Evolutionary conservation across 257 asterid genomes (phyloP).

Genomic region (Solanum neorickii): DNA sequence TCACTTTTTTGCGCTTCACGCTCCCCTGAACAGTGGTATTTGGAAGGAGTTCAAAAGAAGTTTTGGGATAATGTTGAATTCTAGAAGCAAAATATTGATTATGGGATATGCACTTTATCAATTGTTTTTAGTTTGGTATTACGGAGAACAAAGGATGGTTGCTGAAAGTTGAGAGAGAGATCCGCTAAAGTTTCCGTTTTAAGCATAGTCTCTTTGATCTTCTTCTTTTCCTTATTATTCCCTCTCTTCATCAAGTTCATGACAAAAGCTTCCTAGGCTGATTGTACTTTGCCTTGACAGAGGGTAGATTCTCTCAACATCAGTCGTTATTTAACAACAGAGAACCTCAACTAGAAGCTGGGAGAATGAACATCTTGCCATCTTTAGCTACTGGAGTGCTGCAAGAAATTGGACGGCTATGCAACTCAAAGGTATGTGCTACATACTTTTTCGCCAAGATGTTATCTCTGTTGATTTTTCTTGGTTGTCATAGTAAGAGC

Average conservation of each 20-base stretch:
- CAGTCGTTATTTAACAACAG: slow-evolving; percentile 22
- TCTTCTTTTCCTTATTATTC: neutral
- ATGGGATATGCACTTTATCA: neutral
- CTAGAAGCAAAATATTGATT: neutral
- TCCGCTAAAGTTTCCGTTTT: neutral
- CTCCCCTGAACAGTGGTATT: neutral
- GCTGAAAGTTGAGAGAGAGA: neutral
- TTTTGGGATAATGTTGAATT: neutral
- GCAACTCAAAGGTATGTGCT: slow-evolving; percentile 65
- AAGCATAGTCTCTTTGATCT: neutral
- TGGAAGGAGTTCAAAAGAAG: neutral
- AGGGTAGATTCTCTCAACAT: slow-evolving; percentile 25
- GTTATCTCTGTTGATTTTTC: no score
- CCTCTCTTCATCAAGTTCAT: neutral
- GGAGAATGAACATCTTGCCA: slow-evolving; percentile 36
- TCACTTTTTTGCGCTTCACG: neutral
- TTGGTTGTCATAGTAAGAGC: no score
- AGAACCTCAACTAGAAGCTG: slow-evolving; percentile 52
- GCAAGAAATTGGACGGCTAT: slow-evolving; percentile 85
- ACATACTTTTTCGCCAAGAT: neutral
- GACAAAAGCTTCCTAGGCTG: neutral
- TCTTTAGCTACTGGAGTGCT: slow-evolving; percentile 57
- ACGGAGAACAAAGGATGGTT: neutral
- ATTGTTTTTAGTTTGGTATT: neutral
- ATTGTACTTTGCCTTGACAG: slow-evolving; percentile 18